Percentiles rank a stretch among this genome's conserved stretches.
phyloP scores from a whole-genome alignment of 1,139 yeast species.

The Pichia sp. region DNA sequence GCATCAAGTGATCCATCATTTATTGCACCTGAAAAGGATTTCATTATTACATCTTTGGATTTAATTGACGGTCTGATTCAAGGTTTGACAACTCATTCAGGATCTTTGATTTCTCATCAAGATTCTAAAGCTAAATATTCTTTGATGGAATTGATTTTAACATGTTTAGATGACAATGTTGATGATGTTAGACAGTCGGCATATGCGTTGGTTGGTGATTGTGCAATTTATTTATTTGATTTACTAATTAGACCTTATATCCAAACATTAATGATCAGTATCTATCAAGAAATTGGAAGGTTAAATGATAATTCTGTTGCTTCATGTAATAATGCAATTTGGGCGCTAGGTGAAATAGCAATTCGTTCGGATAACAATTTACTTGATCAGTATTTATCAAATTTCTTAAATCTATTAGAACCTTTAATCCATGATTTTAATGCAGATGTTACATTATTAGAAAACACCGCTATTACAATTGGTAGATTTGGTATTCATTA shows the following conservation, averaged over 20 bases:
- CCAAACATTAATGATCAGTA: slow-evolving; percentile 51
- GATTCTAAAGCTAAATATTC: slow-evolving; percentile 30
- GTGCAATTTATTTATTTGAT: slow-evolving; percentile 59
- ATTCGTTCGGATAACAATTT: slow-evolving; percentile 48
- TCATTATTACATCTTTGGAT: slow-evolving; percentile 82
- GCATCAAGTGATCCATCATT: slow-evolving; percentile 61
- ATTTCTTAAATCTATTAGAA: slow-evolving; percentile 55
- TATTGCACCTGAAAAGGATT: slow-evolving; percentile 85
- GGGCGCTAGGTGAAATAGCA: slow-evolving; percentile 88
- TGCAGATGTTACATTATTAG: slow-evolving; percentile 61
- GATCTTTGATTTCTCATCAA: slow-evolving; percentile 45
- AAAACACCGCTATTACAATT: slow-evolving; percentile 86
- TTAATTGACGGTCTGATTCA: slow-evolving; percentile 88
- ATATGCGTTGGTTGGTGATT: slow-evolving; percentile 85
- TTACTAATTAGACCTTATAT: slow-evolving; percentile 50
- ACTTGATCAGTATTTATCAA: slow-evolving; percentile 54
- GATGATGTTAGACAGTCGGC: slow-evolving; percentile 91
- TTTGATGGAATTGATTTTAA: slow-evolving; percentile 57
- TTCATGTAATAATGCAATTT: slow-evolving; percentile 81
- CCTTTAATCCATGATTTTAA: slow-evolving; percentile 57
- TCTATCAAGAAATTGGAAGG: slow-evolving; percentile 62
- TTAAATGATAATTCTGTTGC: slow-evolving; percentile 46
- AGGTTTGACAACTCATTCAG: slow-evolving; percentile 67
- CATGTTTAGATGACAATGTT: slow-evolving; percentile 69
- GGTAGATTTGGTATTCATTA: slow-evolving; percentile 78